phyloP scores from a whole-genome alignment of 2,329 filamentous ascomycete species.

The Epichloe bromicola region DNA sequence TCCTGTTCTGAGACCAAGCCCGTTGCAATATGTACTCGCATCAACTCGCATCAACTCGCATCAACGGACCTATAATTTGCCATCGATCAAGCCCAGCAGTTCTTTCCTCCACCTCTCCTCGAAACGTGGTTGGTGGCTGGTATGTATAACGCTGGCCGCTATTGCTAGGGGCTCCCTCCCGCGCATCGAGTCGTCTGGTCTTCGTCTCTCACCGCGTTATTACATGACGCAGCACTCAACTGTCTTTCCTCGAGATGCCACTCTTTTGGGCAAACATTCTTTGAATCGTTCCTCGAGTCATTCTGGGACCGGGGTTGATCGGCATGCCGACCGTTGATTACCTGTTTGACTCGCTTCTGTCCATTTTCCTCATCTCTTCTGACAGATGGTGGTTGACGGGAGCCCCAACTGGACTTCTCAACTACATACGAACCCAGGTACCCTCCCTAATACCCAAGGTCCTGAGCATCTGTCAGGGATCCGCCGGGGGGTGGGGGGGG shows the following conservation, averaged over 20 bases:
- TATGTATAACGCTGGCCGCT: neutral
- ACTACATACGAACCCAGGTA: neutral
- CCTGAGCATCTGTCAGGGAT: neutral
- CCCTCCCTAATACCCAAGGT: neutral
- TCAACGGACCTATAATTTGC: neutral
- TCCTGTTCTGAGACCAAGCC: neutral
- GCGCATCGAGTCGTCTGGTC: neutral
- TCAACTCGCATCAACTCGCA: neutral
- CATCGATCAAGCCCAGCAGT: neutral
- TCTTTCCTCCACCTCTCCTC: neutral
- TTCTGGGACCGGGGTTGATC: neutral
- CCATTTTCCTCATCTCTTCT: neutral
- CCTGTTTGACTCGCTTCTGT: neutral
- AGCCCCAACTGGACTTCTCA: neutral
- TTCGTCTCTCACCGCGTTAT: neutral
- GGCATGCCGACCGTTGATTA: neutral
- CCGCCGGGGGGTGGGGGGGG: neutral
- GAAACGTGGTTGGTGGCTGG: neutral
- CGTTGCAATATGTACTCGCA: neutral
- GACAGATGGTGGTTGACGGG: neutral
- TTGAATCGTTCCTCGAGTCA: neutral
- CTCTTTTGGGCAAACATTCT: too few relatives aligned
- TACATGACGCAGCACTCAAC: too few relatives aligned
- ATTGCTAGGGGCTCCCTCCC: neutral
- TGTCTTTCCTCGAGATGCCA: too few relatives aligned